These are phyloP conservation scores for Canariomyces notabilis DNA, from an alignment of 2,329 filamentous ascomycete species.

Conservation along the genomic window DNA sequence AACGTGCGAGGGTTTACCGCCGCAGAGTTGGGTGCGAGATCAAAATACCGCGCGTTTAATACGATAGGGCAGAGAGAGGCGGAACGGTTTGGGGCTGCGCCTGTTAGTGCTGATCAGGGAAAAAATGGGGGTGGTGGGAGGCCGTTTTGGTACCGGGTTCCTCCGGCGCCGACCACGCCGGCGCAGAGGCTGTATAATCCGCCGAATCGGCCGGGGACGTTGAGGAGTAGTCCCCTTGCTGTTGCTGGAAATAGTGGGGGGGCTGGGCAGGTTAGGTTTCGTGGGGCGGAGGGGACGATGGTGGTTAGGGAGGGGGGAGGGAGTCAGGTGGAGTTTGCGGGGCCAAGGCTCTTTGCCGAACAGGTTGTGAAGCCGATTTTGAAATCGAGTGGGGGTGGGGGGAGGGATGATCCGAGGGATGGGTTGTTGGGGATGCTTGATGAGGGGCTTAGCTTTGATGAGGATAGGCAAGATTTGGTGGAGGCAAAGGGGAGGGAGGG, in stretches of 20 bases:
- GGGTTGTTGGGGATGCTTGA: slow-evolving; percentile 41
- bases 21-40: slow-evolving; percentile 25
- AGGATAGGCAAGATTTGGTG: slow-evolving; percentile 23
- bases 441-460: slow-evolving; percentile 39
- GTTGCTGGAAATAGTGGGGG: slow-evolving; percentile 26
- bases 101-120: slow-evolving; percentile 38
- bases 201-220: slow-evolving; percentile 45
- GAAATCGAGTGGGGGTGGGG: too few species aligned
- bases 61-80: slow-evolving; percentile 36
- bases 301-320: slow-evolving; percentile 16
- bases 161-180: slow-evolving; percentile 62
- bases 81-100: slow-evolving; percentile 43
- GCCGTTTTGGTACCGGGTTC: slow-evolving; percentile 68
- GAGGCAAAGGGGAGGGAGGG: slow-evolving; percentile 8
- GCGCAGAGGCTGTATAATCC: slow-evolving; percentile 60
- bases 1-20: background rate
- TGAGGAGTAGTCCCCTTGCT: slow-evolving; percentile 41
- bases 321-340: slow-evolving; percentile 45
- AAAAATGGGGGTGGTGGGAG: too few species aligned
- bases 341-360: slow-evolving; percentile 57
- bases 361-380: slow-evolving; percentile 14
- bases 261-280: slow-evolving; percentile 45
- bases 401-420: slow-evolving; percentile 38
- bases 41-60: slow-evolving; percentile 52
- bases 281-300: slow-evolving; percentile 13